Percentiles rank a stretch among this genome's conserved stretches.
phyloP scores from a whole-genome alignment of 371 early-diverging fungal genomes.

The Rhizomucor pusillus region DNA sequence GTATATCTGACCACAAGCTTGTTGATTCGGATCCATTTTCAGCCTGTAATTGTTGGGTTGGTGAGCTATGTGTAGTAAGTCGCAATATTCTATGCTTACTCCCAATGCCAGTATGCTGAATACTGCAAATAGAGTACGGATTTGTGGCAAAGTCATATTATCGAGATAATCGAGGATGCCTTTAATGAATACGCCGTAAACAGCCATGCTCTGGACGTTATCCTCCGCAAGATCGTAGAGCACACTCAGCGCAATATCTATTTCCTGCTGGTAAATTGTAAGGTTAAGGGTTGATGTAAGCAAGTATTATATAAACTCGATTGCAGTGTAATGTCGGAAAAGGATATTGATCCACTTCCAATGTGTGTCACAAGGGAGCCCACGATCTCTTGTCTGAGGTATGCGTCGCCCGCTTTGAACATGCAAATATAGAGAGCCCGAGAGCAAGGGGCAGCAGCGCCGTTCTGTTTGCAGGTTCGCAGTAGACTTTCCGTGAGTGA shows the following conservation, averaged over 20 bases:
- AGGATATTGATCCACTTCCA: conserved; percentile 70
- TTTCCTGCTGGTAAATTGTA: conserved; percentile 39
- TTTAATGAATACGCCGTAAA: conserved; percentile 72
- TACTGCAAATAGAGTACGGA: conserved; percentile 67
- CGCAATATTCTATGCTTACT: conserved; percentile 20
- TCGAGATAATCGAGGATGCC: conserved; percentile 80
- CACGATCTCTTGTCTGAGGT: conserved; percentile 75
- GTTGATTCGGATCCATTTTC: conserved; percentile 1
- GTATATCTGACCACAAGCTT: conserved; percentile 63
- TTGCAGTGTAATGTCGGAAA: conserved; percentile 7
- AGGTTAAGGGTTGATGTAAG: conserved; percentile 14
- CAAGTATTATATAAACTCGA: background rate
- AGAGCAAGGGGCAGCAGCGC: conserved; percentile 43
- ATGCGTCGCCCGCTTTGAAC: conserved; percentile 59
- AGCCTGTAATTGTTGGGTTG: background rate
- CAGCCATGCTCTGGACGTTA: conserved; percentile 48
- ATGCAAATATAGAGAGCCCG: conserved; percentile 49
- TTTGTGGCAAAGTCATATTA: conserved; percentile 62
- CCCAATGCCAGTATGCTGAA: conserved; percentile 67
- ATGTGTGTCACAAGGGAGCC: conserved; percentile 80
- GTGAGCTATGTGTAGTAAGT: background rate
- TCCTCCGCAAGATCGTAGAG: conserved; percentile 52
- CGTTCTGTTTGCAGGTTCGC: conserved; percentile 51
- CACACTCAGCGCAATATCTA: conserved; percentile 64
- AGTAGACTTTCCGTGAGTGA: conserved; percentile 63